Evolutionary conservation across 148 eudicot species (phyloP).

Genomic region (Amaranthus cruentus): DNA sequence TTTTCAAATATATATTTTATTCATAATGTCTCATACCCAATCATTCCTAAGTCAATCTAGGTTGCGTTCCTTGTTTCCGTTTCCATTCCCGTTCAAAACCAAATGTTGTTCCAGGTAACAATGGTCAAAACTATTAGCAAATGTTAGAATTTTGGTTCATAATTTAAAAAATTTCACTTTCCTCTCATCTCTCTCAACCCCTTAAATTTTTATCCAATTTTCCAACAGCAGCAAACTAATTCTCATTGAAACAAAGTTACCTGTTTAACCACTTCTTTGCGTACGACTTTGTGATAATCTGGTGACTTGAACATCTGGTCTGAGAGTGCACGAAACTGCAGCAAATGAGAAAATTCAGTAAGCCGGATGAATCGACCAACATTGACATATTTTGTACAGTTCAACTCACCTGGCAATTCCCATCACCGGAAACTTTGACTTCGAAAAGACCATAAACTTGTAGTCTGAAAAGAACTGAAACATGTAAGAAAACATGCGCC

Average conservation of each 20-base stretch:
- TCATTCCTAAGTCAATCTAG: too few relatives aligned
- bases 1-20: too few relatives aligned
- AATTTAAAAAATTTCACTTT: not conserved
- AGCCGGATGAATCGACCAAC: slow-evolving; percentile 3
- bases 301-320: slow-evolving; percentile 78
- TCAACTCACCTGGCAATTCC: slow-evolving; percentile 86
- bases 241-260: slow-evolving; percentile 27
- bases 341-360: slow-evolving; percentile 12
- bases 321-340: slow-evolving; percentile 93
- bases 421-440: slow-evolving; percentile 87
- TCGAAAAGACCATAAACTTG: slow-evolving; percentile 71
- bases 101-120: too few relatives aligned
- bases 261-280: slow-evolving; percentile 82
- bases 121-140: too few relatives aligned
- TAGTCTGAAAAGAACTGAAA: slow-evolving; percentile 44
- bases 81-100: too few relatives aligned
- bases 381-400: not conserved
- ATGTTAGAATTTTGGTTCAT: not conserved
- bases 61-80: too few relatives aligned
- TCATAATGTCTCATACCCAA: too few relatives aligned
- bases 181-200: not conserved
- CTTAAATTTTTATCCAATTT: not conserved
- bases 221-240: not conserved
- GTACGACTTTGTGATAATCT: slow-evolving; percentile 78
- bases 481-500: not conserved